Evolutionary conservation across 768 basidiomycete species (phyloP).

Genomic region (Russula sp.): DNA sequence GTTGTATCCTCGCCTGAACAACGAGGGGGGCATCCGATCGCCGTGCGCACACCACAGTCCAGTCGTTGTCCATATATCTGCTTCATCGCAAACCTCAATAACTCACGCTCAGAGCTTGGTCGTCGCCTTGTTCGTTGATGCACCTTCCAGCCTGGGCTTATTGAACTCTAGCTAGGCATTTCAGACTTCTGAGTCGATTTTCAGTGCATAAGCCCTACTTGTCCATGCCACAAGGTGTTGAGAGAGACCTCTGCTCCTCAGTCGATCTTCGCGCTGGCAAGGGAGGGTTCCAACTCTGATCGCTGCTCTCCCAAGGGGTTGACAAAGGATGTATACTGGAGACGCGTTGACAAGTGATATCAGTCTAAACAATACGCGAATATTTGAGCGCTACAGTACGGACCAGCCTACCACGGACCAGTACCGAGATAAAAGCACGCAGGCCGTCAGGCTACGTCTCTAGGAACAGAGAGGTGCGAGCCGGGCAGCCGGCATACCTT

Average conservation of each 20-base stretch:
- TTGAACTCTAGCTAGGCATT: neutral
- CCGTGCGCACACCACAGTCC: neutral
- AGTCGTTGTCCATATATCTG: neutral
- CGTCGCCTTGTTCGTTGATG: neutral
- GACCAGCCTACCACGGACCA: no score
- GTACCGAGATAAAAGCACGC: neutral
- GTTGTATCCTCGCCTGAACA: slow-evolving; percentile 7
- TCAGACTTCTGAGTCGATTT: neutral
- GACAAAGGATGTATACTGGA: neutral
- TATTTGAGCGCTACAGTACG: neutral
- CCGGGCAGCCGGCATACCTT: neutral
- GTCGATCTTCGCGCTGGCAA: neutral
- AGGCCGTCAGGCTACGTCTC: neutral
- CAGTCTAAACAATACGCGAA: neutral
- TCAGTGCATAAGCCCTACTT: neutral
- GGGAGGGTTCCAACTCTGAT: no score
- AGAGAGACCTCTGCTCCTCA: neutral
- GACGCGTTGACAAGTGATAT: neutral
- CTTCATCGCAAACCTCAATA: neutral
- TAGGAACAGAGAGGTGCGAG: neutral
- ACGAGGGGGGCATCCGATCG: slow-evolving; percentile 1
- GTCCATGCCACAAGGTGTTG: neutral
- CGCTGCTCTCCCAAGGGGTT: no score
- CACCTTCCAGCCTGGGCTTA: neutral
- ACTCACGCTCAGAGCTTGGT: neutral